A percentile compares a stretch with the other conserved stretches of the same genome.
These are phyloP conservation scores for Mycena albidolilacea DNA, from an alignment of 768 basidiomycete species.

Conservation along the genomic window DNA sequence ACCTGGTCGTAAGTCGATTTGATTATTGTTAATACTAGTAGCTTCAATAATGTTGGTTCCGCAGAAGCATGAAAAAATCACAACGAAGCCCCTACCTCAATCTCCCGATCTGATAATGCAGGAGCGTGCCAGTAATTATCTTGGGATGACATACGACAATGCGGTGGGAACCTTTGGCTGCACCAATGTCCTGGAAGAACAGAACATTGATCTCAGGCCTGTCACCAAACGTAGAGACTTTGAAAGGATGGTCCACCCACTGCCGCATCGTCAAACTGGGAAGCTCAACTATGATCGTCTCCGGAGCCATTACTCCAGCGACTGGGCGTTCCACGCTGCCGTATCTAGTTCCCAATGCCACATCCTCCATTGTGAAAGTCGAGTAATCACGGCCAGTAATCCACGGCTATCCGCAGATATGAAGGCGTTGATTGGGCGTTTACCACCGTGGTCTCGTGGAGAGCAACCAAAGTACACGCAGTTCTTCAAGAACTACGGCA, in stretches of 20 bases:
- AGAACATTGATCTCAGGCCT: background rate
- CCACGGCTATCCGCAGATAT: background rate
- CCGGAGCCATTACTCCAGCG: background rate
- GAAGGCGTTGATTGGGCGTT: background rate
- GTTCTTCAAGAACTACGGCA: background rate
- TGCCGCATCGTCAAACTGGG: background rate
- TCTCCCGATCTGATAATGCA: background rate
- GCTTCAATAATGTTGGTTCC: background rate
- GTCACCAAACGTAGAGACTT: background rate
- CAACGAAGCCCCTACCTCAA: background rate
- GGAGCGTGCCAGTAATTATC: background rate
- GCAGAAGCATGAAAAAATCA: background rate
- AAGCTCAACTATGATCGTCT: background rate
- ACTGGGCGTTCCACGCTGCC: background rate
- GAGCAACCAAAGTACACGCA: background rate
- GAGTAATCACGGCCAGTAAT: background rate
- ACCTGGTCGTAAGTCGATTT: background rate
- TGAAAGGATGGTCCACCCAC: background rate
- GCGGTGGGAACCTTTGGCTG: background rate
- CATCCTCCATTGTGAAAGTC: background rate
- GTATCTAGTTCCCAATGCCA: background rate
- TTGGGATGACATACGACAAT: background rate
- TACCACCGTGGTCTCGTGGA: background rate
- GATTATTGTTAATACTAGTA: background rate
- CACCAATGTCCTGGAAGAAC: background rate